A percentile compares a stretch with the other conserved stretches of the same genome.
These are phyloP conservation scores for Shiraia sp. DNA, from an alignment of 2,329 filamentous ascomycete species.

Conservation along the genomic window DNA sequence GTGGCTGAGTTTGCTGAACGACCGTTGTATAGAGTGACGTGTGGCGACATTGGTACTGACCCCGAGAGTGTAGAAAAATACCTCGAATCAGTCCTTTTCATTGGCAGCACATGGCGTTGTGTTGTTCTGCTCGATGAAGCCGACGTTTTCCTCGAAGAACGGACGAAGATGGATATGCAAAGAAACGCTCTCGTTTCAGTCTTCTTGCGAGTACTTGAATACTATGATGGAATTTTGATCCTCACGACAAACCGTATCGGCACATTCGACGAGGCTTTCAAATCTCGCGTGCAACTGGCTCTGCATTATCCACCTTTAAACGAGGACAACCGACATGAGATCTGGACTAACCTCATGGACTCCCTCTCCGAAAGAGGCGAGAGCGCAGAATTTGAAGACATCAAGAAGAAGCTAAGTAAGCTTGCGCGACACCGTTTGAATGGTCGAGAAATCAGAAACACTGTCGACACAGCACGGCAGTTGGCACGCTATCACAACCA, in stretches of 20 bases:
- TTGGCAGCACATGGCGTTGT: conserved; percentile 49
- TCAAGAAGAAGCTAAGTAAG: conserved; percentile 28
- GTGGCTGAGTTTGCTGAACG: conserved; percentile 11
- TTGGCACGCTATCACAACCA: conserved; percentile 7
- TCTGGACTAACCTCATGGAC: conserved; percentile 39
- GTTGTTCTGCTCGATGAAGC: conserved; percentile 47
- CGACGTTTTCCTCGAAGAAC: conserved; percentile 59
- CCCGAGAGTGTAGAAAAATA: conserved; percentile 6
- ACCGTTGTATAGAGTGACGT: conserved; percentile 26
- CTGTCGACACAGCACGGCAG: conserved; percentile 44
- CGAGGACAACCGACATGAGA: conserved; percentile 42
- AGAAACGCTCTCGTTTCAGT: conserved; percentile 23
- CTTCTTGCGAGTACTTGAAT: conserved; percentile 45
- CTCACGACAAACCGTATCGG: conserved; percentile 48
- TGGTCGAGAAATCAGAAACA: conserved; percentile 48
- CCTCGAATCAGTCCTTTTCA: conserved; percentile 1
- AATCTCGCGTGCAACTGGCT: conserved; percentile 45
- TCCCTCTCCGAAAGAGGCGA: background rate
- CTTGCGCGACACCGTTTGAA: conserved; percentile 40
- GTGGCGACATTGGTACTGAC: conserved; percentile 8
- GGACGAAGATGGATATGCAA: conserved; percentile 24
- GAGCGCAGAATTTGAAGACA: conserved; percentile 17
- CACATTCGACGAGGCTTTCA: conserved; percentile 47
- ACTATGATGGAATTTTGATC: conserved; percentile 49
- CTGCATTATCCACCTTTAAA: conserved; percentile 51